phyloP scores from a whole-genome alignment of 148 eudicot species.

The Cornus controversa region DNA sequence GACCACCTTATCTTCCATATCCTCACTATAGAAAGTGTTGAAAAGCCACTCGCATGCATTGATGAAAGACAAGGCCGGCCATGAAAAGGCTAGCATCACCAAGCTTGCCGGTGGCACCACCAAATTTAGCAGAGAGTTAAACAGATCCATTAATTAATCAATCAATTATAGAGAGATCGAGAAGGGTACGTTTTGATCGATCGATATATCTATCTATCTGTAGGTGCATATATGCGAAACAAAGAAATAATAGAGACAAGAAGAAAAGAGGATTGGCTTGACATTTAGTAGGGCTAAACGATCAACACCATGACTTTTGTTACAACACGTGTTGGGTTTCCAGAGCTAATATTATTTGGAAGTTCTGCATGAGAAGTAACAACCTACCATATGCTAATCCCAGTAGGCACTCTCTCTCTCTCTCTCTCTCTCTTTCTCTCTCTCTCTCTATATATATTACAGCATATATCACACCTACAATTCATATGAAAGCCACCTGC shows the following conservation, averaged over 20 bases:
- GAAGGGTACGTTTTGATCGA: no score
- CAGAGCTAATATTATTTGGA: not conserved
- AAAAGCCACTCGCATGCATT: constrained; percentile 71
- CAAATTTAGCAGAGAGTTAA: constrained; percentile 54
- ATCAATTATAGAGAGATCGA: no score
- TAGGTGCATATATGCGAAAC: not conserved
- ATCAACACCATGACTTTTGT: constrained; percentile 12
- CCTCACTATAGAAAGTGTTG: constrained; percentile 32
- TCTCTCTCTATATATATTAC: no score
- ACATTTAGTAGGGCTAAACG: constrained; percentile 8
- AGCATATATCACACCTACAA: no score
- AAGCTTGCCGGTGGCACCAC: constrained; percentile 89
- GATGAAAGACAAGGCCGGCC: constrained; percentile 79
- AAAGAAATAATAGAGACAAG: not conserved
- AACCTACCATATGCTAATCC: no score
- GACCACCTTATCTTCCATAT: constrained; percentile 72
- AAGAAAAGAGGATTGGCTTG: not conserved
- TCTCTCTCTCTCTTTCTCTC: no score
- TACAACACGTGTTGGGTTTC: constrained; percentile 11
- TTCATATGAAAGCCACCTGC: no score
- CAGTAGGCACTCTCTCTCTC: not conserved
- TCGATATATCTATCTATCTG: not conserved
- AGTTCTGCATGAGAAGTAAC: not conserved
- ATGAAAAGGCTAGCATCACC: constrained; percentile 78
- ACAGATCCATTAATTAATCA: constrained; percentile 45